phyloP scores from a whole-genome alignment of 331 rosid genomes.

The Malus hybrid region DNA sequence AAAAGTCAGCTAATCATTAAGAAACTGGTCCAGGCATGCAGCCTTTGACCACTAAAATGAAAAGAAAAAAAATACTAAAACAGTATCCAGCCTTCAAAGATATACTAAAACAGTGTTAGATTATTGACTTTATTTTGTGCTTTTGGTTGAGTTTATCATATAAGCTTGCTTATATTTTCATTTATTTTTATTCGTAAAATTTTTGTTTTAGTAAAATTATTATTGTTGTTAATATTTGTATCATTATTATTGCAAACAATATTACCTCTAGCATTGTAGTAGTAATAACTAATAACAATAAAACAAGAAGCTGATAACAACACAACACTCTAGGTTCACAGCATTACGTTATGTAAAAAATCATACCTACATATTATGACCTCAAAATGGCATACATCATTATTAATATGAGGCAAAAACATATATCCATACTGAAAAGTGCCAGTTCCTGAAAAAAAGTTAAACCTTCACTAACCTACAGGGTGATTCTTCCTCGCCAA shows the following conservation, averaged over 20 bases:
- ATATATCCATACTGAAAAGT: not conserved
- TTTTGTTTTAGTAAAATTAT: not conserved
- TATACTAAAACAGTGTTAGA: not conserved
- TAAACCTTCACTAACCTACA: constrained; percentile 38
- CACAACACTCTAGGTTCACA: not conserved
- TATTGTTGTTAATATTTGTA: not conserved
- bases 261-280: not conserved
- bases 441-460: not conserved
- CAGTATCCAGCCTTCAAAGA: not conserved
- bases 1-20: not conserved
- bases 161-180: not conserved
- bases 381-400: not conserved
- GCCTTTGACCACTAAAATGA: not conserved
- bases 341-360: not conserved
- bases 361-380: not conserved
- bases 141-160: not conserved
- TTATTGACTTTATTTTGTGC: not conserved
- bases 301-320: not conserved
- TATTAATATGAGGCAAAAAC: not conserved
- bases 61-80: not conserved
- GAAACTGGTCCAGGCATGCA: not conserved
- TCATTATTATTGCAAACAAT: not conserved
- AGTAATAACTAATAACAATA: not conserved
- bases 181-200: not conserved
- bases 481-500: constrained; percentile 70